Evolutionary conservation across 2,329 filamentous ascomycete genomes (phyloP), one percentile per base, ranked within the genome.

Genomic region (Conoideocrella luteorostrata): DNA sequence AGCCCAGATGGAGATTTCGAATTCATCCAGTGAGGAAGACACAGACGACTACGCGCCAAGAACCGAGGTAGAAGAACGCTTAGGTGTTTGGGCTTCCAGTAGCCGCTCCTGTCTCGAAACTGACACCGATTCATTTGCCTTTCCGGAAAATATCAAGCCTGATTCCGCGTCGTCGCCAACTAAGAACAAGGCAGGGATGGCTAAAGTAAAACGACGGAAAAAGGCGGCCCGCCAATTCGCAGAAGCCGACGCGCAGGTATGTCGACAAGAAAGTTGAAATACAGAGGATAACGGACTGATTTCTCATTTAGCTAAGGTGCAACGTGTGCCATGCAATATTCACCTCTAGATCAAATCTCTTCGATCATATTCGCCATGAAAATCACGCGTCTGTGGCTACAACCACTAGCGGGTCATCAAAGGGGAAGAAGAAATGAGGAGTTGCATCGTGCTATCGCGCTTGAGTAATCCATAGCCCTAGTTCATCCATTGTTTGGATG

Each of bases 291-390:
- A n/a, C n/a, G n/a, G n/a, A 30, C 20, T 30, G 33, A 35, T n/a
- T 21, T 23, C 15, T 30, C 5, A n/a, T 23, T 20, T 15, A 37
- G 40, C 40, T 69, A 62, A 62, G 72, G 44, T 77, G 74, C 52
- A 56, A 62, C 21, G 60, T 67, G 13, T 79, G 75, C 51, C 57
- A 63, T 3, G 63, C 65, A 45, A 50, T 46, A 1, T 79, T 77
- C 44, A 50, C 77, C 0, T 88, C 84, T 2, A 83, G 80, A 52
- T 84, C 78, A 5, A 81, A 80, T 51, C 64, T 94, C 15, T 91
- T 91, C 59, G 69, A 76, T 41, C 88, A 94, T 61, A 72, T 93
- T 46, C 77, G 79, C 49, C 75, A 81, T 9, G 64, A 77, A 15
- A 67, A 67, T 9, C 86, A 93, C 65, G 84, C 82, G 5, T 76